phyloP scores from a whole-genome alignment of 257 asterid genomes.

The Gynochthodes officinalis region DNA sequence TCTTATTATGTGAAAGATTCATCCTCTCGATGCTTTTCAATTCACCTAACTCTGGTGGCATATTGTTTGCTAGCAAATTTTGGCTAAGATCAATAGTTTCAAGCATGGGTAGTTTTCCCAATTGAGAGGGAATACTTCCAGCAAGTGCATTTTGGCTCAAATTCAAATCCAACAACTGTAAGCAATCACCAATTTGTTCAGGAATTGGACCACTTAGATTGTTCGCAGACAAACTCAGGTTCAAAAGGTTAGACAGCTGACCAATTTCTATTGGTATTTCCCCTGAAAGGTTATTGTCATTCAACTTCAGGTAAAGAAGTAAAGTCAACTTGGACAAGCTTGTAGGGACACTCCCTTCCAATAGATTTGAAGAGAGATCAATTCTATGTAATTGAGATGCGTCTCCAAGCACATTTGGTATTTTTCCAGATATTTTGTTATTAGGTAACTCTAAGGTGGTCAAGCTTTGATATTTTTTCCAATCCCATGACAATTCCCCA shows the following conservation, averaged over 20 bases:
- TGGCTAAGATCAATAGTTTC: conserved; percentile 31
- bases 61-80: conserved; percentile 25
- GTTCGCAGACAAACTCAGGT: conserved; percentile 23
- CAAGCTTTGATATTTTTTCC: conserved; percentile 26
- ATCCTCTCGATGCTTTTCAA: conserved; percentile 15
- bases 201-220: conserved; percentile 34
- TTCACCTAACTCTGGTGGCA: conserved; percentile 22
- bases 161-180: too few species aligned
- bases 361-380: conserved; percentile 28
- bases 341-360: conserved; percentile 27
- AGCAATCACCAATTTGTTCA: conserved; percentile 24
- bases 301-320: conserved; percentile 19
- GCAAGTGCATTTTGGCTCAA: conserved; percentile 21
- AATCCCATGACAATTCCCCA: conserved; percentile 29
- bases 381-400: conserved; percentile 19
- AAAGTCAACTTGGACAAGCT: conserved; percentile 22
- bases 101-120: conserved; percentile 21
- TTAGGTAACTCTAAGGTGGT: conserved; percentile 22
- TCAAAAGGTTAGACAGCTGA: conserved; percentile 10
- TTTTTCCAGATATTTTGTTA: conserved; percentile 27
- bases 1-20: too few species aligned
- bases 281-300: conserved; percentile 31
- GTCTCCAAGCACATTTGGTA: conserved; percentile 26
- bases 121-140: conserved; percentile 25
- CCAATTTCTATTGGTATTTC: conserved; percentile 21